phyloP scores from a whole-genome alignment of 257 asterid genomes.

The Pogostemon cablin region DNA sequence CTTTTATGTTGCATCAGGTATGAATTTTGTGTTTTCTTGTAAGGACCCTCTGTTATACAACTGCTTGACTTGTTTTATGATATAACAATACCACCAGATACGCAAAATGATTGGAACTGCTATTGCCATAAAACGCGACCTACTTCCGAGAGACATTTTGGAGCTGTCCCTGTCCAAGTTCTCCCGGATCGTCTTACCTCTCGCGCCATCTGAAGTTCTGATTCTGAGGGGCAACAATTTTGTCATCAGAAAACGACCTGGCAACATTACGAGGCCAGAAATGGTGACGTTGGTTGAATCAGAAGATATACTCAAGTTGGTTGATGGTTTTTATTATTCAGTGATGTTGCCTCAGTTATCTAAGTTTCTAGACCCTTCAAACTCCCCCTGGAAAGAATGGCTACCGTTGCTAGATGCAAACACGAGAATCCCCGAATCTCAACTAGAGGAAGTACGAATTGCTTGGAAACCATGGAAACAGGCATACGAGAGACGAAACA shows the following conservation, averaged over 20 bases:
- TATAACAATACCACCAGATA: constrained; percentile 47
- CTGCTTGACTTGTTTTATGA: constrained; percentile 31
- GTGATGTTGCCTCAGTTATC: constrained; percentile 73
- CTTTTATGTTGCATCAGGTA: constrained; percentile 99
- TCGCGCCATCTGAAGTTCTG: constrained; percentile 92
- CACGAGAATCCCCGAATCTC: constrained; percentile 71
- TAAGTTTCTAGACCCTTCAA: constrained; percentile 60
- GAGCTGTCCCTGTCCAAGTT: constrained; percentile 69
- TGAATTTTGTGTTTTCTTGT: constrained; percentile 24
- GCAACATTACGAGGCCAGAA: constrained; percentile 74
- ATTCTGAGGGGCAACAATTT: constrained; percentile 75
- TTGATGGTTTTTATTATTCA: constrained; percentile 62
- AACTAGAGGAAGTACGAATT: constrained; percentile 64
- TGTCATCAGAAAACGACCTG: constrained; percentile 69
- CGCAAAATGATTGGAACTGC: constrained; percentile 97
- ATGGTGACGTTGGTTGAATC: constrained; percentile 80
- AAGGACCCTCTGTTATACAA: background rate
- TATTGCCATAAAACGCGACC: constrained; percentile 70
- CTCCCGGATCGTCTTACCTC: constrained; percentile 81
- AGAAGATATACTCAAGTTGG: constrained; percentile 63
- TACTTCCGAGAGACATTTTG: constrained; percentile 75
- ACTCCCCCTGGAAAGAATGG: constrained; percentile 85
- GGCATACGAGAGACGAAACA: constrained; percentile 37
- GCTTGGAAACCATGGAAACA: constrained; percentile 74
- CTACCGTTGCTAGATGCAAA: constrained; percentile 63